These are phyloP conservation scores for Suillus subluteus DNA, from an alignment of 768 basidiomycete genomes.

Conservation along the genomic window DNA sequence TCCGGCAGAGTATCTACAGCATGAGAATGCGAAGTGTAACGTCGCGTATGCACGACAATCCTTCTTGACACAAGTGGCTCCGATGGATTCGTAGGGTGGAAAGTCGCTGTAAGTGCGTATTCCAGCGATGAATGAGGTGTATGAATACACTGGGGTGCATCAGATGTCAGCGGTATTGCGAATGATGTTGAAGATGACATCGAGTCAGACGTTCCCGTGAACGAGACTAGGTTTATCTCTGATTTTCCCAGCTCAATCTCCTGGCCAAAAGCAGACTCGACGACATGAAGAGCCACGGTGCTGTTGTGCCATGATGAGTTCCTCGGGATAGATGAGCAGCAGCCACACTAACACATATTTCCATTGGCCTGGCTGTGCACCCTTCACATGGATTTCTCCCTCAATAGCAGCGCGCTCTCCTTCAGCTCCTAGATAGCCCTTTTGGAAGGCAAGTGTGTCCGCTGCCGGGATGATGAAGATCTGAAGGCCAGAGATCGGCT, in stretches of 20 bases:
- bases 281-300: slow-evolving; percentile 64
- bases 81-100: slow-evolving; percentile 53
- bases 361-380: slow-evolving; percentile 59
- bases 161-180: slow-evolving; percentile 74
- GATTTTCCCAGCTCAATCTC: slow-evolving; percentile 69
- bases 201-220: slow-evolving; percentile 37
- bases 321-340: slow-evolving; percentile 16
- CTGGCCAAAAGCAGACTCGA: slow-evolving; percentile 62
- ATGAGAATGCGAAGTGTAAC: slow-evolving; percentile 70
- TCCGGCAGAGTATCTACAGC: slow-evolving; percentile 62
- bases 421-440: slow-evolving; percentile 83
- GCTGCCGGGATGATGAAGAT: slow-evolving; percentile 75
- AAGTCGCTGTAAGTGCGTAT: slow-evolving; percentile 69
- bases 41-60: slow-evolving; percentile 69
- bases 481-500: slow-evolving; percentile 48
- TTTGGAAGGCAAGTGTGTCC: slow-evolving; percentile 79
- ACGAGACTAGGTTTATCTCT: slow-evolving; percentile 59
- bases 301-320: slow-evolving; percentile 40
- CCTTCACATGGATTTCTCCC: slow-evolving; percentile 87
- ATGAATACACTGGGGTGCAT: slow-evolving; percentile 83
- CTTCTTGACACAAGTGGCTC: slow-evolving; percentile 52
- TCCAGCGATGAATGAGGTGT: slow-evolving; percentile 74
- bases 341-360: slow-evolving; percentile 64
- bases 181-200: slow-evolving; percentile 76
- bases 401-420: slow-evolving; percentile 83